Conservation (phyloP, 1,139 yeast species). For the Candida pseudoviswanathii region DNA sequence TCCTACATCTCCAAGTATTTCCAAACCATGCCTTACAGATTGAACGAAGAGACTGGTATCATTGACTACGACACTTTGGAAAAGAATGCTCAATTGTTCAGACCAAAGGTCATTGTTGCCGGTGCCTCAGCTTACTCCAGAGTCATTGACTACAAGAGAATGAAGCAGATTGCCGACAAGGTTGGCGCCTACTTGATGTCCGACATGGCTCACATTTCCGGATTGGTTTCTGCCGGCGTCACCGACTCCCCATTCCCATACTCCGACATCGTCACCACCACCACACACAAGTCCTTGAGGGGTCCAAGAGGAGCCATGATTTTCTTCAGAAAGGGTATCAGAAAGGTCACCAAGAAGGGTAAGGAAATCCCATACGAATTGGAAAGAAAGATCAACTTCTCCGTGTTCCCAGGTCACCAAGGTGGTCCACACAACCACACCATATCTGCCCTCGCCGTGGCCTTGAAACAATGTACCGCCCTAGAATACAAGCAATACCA, state of each 20-base stretch:
- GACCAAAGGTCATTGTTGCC: slow-evolving; percentile 94
- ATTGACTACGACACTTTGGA: slow-evolving; percentile 91
- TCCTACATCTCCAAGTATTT: slow-evolving; percentile 90
- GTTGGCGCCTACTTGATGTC: slow-evolving; percentile 90
- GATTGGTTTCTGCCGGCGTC: slow-evolving; percentile 90
- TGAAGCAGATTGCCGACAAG: slow-evolving; percentile 86
- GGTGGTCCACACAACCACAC: slow-evolving; percentile 99
- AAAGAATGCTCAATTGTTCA: slow-evolving; percentile 78
- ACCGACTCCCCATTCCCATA: slow-evolving; percentile 91
- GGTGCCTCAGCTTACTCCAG: slow-evolving; percentile 97
- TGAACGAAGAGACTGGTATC: slow-evolving; percentile 80
- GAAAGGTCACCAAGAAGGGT: slow-evolving; percentile 84
- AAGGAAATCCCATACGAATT: slow-evolving; percentile 84
- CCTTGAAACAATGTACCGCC: slow-evolving; percentile 83
- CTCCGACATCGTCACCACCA: slow-evolving; percentile 95
- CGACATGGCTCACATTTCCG: slow-evolving; percentile 98
- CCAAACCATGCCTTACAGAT: slow-evolving; percentile 96
- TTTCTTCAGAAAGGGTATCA: slow-evolving; percentile 90
- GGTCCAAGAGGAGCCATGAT: slow-evolving; percentile 99
- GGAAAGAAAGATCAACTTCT: slow-evolving; percentile 88
- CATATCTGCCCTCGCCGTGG: slow-evolving; percentile 92
- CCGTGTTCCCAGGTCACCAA: slow-evolving; percentile 98
- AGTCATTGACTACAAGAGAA: slow-evolving; percentile 84
- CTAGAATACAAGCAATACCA: slow-evolving; percentile 91
- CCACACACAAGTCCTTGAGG: slow-evolving; percentile 95